Evolutionary conservation across 306 rosid genomes (phyloP), one percentile per base, ranked within the genome.

Genomic region (Ziziphus jujuba): DNA sequence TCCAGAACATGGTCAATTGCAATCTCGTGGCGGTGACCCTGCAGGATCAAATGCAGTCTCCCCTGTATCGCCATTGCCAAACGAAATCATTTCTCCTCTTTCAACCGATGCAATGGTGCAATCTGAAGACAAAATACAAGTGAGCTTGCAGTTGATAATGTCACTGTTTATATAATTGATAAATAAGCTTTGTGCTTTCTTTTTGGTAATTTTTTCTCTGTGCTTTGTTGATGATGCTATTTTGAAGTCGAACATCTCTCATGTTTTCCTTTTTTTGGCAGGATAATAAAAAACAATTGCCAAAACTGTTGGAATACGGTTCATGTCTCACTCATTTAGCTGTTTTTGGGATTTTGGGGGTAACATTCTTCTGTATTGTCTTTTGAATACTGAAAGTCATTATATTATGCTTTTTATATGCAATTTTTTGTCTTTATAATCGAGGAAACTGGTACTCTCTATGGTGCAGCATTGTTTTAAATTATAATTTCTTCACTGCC

Each of bases 261-360:
- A 4, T 62, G 21, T 62, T 2, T 21, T 8, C 3, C 6, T 13
- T 61, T 62, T 15, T 20, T 62, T 35, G 24, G 71, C 80, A 78
- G 89, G 76, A 50, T 31, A 38, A 15, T 11, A 43, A 63, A 44
- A 50, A 20, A 47, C 56, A 55, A 56, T 35, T 81, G 65, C 77
- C 86, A 5, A 78, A 72, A 51, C 25, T 56, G 67, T 31, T 81
- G 76, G 89, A 75, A 33, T 78, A 84, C 53, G 55, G 70, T 69
- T 75, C 77, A 43, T 78, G 84, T 70, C 85, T 84, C 56, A 59
- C 54, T 65, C 84, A 78, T 72, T 72, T 84, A 47, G 89, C 86
- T n/a, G 69, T 81, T 56, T 84, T 84, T 70, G 89, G 89, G 19
- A 84, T 84, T 78, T 79, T 84, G 60, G 84, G 86, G 84, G 89